phyloP scores from a whole-genome alignment of 768 basidiomycete genomes.

The Podaxis rugospora region DNA sequence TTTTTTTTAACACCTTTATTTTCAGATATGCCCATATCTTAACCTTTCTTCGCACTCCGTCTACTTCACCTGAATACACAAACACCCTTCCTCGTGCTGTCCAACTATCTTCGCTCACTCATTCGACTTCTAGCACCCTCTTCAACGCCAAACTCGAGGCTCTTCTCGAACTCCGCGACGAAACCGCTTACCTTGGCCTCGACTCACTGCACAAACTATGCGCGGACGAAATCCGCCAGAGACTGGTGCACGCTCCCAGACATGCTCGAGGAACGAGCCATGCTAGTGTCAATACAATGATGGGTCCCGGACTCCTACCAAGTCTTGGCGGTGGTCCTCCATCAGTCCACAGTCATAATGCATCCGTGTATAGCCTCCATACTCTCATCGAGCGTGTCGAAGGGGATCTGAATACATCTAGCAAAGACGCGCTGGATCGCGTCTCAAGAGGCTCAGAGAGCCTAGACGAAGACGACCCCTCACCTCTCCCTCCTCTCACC shows the following conservation, averaged over 20 bases:
- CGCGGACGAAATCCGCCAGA: slow-evolving; percentile 55
- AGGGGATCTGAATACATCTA: slow-evolving; percentile 13
- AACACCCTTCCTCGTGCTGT: slow-evolving; percentile 58
- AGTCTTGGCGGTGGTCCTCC: neutral
- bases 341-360: slow-evolving; percentile 43
- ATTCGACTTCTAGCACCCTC: slow-evolving; percentile 14
- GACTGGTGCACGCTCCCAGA: slow-evolving; percentile 31
- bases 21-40: slow-evolving; percentile 68
- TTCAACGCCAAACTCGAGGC: slow-evolving; percentile 47
- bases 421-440: neutral
- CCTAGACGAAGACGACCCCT: neutral
- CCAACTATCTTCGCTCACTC: slow-evolving; percentile 40
- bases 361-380: slow-evolving; percentile 57
- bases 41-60: slow-evolving; percentile 61
- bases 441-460: slow-evolving; percentile 4
- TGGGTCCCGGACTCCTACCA: neutral
- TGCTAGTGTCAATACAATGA: slow-evolving; percentile 23
- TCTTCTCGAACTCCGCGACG: slow-evolving; percentile 74
- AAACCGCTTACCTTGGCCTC: slow-evolving; percentile 73
- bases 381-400: slow-evolving; percentile 55
- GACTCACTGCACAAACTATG: slow-evolving; percentile 63
- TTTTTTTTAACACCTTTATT: neutral
- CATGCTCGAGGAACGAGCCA: slow-evolving; percentile 38
- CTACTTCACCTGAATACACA: slow-evolving; percentile 38
- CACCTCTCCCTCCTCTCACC: neutral